These are phyloP conservation scores for Tetracentron sinense DNA, from an alignment of 164 flowering plant species.

Conservation along the genomic window DNA sequence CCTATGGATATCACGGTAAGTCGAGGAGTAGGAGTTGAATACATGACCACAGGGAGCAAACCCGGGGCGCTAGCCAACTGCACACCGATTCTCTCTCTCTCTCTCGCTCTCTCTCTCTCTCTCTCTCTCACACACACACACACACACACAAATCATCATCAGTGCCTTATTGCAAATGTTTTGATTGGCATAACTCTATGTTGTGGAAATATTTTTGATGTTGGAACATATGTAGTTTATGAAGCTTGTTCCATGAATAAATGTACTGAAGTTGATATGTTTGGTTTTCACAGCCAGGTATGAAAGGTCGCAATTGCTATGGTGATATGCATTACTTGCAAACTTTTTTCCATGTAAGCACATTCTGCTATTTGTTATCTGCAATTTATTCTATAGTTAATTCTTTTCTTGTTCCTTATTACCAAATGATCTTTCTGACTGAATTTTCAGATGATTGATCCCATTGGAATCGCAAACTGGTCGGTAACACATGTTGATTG, in stretches of 20 bases:
- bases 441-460: conserved; percentile 71
- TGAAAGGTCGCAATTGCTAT: conserved; percentile 91
- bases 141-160: too few species aligned
- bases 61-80: too few species aligned
- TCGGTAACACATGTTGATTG: conserved; percentile 98
- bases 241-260: neutral
- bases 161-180: too few species aligned
- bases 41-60: too few species aligned
- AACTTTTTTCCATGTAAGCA: conserved; percentile 76
- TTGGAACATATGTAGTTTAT: neutral
- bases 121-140: too few species aligned
- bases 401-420: neutral
- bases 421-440: neutral
- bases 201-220: neutral
- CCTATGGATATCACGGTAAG: too few species aligned
- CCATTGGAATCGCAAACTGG: conserved; percentile 90
- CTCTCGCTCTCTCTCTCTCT: too few species aligned
- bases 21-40: too few species aligned
- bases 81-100: too few species aligned
- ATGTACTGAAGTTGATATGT: conserved; percentile 12
- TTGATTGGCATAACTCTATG: too few species aligned
- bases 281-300: conserved; percentile 68
- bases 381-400: neutral
- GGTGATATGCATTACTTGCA: conserved; percentile 96
- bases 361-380: conserved; percentile 2